These are phyloP conservation scores for Fusarium metavorans DNA, from an alignment of 2,329 filamentous ascomycete genomes.

Conservation along the genomic window DNA sequence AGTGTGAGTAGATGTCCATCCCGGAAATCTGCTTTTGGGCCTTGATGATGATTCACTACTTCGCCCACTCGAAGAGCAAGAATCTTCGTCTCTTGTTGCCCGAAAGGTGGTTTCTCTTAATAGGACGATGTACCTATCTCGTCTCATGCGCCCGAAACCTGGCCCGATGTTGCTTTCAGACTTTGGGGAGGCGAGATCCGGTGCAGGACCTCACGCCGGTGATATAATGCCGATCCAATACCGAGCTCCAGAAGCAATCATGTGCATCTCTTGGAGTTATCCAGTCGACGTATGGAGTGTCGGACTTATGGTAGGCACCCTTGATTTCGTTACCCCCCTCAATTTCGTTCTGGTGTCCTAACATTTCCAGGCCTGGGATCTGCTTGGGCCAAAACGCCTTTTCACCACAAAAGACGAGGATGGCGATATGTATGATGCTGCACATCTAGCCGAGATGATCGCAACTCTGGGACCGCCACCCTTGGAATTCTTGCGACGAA, in stretches of 20 bases:
- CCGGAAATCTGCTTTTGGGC: constrained; percentile 42
- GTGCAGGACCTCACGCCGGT: constrained; percentile 42
- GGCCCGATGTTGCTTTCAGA: constrained; percentile 45
- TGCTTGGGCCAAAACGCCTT: constrained; percentile 31
- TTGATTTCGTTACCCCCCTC: background rate
- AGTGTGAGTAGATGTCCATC: constrained; percentile 39
- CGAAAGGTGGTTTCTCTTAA: constrained; percentile 27
- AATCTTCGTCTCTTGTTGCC: constrained; percentile 38
- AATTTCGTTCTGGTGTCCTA: background rate
- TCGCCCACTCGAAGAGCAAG: constrained; percentile 35
- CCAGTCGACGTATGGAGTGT: constrained; percentile 48
- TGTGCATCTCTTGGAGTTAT: constrained; percentile 41
- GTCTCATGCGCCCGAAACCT: constrained; percentile 38
- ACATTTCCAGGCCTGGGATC: constrained; percentile 36
- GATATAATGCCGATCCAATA: constrained; percentile 47
- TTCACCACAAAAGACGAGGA: constrained; percentile 39
- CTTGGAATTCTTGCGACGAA: constrained; percentile 21
- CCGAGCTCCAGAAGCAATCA: constrained; percentile 41
- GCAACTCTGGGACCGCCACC: constrained; percentile 41
- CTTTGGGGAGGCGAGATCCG: constrained; percentile 45
- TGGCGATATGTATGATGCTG: constrained; percentile 36
- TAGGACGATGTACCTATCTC: constrained; percentile 45
- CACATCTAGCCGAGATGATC: constrained; percentile 41
- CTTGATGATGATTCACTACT: constrained; percentile 38
- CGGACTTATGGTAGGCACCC: constrained; percentile 35